phyloP scores from a whole-genome alignment of 805 yeast species.

The Aciculoconidium aculeatum region DNA sequence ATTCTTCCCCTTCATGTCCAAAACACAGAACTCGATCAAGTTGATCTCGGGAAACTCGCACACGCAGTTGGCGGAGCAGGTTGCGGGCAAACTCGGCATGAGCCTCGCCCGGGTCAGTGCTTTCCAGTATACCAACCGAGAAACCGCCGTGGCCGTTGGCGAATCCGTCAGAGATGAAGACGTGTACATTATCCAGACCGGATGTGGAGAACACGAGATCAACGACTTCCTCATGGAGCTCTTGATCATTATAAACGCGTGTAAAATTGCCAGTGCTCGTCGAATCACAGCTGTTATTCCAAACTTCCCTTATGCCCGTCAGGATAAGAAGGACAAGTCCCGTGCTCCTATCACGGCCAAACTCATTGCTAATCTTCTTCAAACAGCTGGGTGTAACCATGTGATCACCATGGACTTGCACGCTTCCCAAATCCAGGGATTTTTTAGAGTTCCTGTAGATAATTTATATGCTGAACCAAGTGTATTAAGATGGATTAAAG shows the following conservation, averaged over 20 bases:
- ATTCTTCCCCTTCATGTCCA: too few relatives aligned
- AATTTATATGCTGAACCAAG: conserved; percentile 93
- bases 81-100: conserved; percentile 61
- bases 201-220: conserved; percentile 66
- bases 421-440: conserved; percentile 97
- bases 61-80: conserved; percentile 70
- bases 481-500: conserved; percentile 74
- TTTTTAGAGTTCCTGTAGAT: conserved; percentile 92
- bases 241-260: conserved; percentile 85
- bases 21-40: conserved; percentile 41
- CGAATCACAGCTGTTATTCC: conserved; percentile 93
- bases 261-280: conserved; percentile 93
- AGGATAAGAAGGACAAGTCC: conserved; percentile 92
- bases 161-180: conserved; percentile 91
- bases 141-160: conserved; percentile 78
- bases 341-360: conserved; percentile 97
- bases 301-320: conserved; percentile 94
- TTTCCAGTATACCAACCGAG: conserved; percentile 80
- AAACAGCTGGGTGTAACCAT: conserved; percentile 93
- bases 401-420: conserved; percentile 96
- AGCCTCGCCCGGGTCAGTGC: conserved; percentile 72
- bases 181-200: conserved; percentile 79
- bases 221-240: conserved; percentile 87
- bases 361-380: conserved; percentile 82
- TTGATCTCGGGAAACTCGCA: conserved; percentile 69